phyloP scores from a whole-genome alignment of 768 basidiomycete genomes.

The Lactifluus piperatus region DNA sequence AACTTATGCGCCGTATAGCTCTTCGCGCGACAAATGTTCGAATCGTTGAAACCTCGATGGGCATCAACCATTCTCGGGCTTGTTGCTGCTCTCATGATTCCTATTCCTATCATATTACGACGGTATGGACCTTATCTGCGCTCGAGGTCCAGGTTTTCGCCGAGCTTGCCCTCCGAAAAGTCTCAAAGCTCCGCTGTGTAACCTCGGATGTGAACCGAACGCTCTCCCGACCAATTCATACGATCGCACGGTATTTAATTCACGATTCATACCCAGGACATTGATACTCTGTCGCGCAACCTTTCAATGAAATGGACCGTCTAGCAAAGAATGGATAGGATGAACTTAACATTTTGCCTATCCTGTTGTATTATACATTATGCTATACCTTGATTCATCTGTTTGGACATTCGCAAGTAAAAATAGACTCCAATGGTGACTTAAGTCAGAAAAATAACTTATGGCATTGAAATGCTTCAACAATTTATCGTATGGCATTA shows the following conservation, averaged over 20 bases:
- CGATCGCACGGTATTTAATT: too few species aligned
- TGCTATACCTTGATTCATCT: too few species aligned
- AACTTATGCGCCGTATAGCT: constrained; percentile 25
- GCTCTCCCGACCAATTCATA: background rate
- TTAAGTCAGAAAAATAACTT: too few species aligned
- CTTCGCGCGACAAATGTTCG: constrained; percentile 50
- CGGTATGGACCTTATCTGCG: constrained; percentile 20
- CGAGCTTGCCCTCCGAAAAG: background rate
- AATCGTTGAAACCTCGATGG: constrained; percentile 42
- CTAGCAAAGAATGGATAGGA: too few species aligned
- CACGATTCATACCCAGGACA: background rate
- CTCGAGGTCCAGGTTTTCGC: constrained; percentile 14
- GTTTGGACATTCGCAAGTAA: too few species aligned
- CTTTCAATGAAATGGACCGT: too few species aligned
- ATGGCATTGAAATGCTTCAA: too few species aligned
- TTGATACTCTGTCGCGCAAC: background rate
- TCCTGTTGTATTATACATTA: too few species aligned
- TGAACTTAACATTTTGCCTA: too few species aligned
- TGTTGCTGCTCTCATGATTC: constrained; percentile 42
- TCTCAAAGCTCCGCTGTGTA: background rate
- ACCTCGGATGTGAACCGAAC: background rate
- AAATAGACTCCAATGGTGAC: too few species aligned
- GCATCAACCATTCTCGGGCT: constrained; percentile 50
- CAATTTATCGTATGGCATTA: too few species aligned
- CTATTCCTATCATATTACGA: constrained; percentile 28